Percentiles rank a stretch among this genome's conserved stretches.
phyloP scores from a whole-genome alignment of 2,329 filamentous ascomycete species.

The Aplosporella prunicola region DNA sequence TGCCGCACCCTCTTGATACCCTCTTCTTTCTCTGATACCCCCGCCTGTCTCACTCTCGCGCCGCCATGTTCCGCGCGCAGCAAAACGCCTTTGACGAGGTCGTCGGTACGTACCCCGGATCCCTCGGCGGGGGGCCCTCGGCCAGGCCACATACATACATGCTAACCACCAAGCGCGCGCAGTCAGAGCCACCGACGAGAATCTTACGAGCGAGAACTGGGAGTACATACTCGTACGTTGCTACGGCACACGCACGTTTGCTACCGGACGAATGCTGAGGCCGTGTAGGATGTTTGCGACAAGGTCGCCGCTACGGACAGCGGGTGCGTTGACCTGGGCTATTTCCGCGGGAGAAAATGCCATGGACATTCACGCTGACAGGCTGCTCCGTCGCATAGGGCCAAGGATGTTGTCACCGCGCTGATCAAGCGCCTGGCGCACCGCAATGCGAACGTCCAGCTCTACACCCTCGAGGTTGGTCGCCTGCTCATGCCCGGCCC shows the following conservation, averaged over 20 bases:
- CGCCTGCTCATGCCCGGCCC: no score
- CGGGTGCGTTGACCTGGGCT: slow-evolving; percentile 23
- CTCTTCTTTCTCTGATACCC: slow-evolving; percentile 4
- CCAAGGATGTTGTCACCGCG: slow-evolving; percentile 78
- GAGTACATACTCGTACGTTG: slow-evolving; percentile 53
- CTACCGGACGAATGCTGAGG: slow-evolving; percentile 4
- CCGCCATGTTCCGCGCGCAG: slow-evolving; percentile 41
- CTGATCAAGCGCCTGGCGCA: slow-evolving; percentile 89
- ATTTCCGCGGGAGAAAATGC: background rate
- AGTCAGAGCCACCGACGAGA: slow-evolving; percentile 92
- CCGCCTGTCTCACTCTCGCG: background rate
- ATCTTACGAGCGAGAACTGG: slow-evolving; percentile 78
- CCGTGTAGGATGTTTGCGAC: slow-evolving; percentile 48
- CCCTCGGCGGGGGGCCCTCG: slow-evolving; percentile 1
- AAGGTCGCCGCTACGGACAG: slow-evolving; percentile 45
- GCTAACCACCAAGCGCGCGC: slow-evolving; percentile 19
- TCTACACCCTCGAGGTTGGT: slow-evolving; percentile 77
- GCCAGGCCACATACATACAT: background rate
- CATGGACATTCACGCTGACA: slow-evolving; percentile 5
- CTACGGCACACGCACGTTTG: slow-evolving; percentile 2
- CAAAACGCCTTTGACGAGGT: slow-evolving; percentile 62
- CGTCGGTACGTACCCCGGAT: slow-evolving; percentile 45
- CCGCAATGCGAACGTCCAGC: slow-evolving; percentile 89
- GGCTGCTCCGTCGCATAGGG: slow-evolving; percentile 26
- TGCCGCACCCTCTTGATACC: background rate